Percentiles rank a stretch among this genome's conserved stretches.
phyloP scores from a whole-genome alignment of 148 eudicot species.

The Gaultheria prostrata region DNA sequence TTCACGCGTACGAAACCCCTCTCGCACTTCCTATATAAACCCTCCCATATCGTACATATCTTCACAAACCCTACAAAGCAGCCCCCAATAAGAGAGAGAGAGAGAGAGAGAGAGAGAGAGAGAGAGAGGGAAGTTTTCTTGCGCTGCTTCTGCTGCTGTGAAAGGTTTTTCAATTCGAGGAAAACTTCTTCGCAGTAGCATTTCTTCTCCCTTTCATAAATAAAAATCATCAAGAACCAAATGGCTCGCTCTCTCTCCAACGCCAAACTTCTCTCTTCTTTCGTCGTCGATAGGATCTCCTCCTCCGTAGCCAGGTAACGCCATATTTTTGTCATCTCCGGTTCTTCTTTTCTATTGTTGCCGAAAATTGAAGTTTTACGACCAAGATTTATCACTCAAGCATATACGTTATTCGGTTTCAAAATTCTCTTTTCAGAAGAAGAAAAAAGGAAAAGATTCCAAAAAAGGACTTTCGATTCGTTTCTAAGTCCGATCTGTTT shows the following conservation, averaged over 20 bases:
- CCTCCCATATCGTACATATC: neutral
- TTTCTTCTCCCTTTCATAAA: slow-evolving; percentile 1
- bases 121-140: neutral
- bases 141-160: slow-evolving; percentile 17
- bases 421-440: neutral
- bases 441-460: neutral
- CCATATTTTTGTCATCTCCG: neutral
- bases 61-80: neutral
- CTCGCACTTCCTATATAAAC: slow-evolving; percentile 23
- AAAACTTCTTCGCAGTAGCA: slow-evolving; percentile 14
- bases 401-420: neutral
- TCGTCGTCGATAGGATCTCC: slow-evolving; percentile 41
- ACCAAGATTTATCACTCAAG: neutral
- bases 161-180: neutral
- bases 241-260: slow-evolving; percentile 54
- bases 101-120: neutral
- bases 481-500: neutral
- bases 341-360: neutral
- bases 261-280: slow-evolving; percentile 46
- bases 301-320: slow-evolving; percentile 27
- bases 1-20: slow-evolving; percentile 3
- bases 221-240: neutral
- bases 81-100: neutral
- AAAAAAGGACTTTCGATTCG: neutral
- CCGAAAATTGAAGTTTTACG: neutral